Evolutionary conservation across 1,139 yeast genomes (phyloP).

Genomic region (Candida buenavistaensis): DNA sequence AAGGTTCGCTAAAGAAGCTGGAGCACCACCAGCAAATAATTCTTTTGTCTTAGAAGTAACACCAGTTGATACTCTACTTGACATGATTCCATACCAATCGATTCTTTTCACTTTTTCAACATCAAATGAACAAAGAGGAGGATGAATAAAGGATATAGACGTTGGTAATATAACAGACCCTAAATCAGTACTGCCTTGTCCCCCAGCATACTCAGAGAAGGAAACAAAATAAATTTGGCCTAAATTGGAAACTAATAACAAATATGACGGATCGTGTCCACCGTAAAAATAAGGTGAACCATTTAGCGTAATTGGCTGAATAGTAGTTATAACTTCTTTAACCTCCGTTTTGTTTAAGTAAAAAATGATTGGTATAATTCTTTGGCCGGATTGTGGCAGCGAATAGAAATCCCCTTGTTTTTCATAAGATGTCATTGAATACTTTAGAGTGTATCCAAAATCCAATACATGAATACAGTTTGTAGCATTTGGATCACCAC

Average conservation of each 20-base stretch:
- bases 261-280: constrained; percentile 62
- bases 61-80: constrained; percentile 33
- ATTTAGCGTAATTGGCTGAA: constrained; percentile 35
- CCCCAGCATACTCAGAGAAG: constrained; percentile 23
- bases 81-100: constrained; percentile 77
- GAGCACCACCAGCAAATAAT: constrained; percentile 76
- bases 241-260: constrained; percentile 57
- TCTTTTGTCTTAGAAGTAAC: constrained; percentile 38
- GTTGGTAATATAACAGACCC: constrained; percentile 74
- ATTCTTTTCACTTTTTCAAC: constrained; percentile 60
- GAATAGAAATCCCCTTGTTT: constrained; percentile 79
- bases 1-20: constrained; percentile 40
- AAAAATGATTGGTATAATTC: constrained; percentile 32
- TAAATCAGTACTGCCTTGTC: constrained; percentile 55
- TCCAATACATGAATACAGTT: constrained; percentile 66
- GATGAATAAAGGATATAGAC: constrained; percentile 73
- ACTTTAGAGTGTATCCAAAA: constrained; percentile 79
- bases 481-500: constrained; percentile 55
- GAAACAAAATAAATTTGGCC: constrained; percentile 46
- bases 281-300: constrained; percentile 66
- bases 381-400: constrained; percentile 51
- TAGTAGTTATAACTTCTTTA: constrained; percentile 26
- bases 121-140: constrained; percentile 60
- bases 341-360: constrained; percentile 15
- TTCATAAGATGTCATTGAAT: constrained; percentile 77